A percentile compares a stretch with the other conserved stretches of the same genome.
Evolutionary conservation across 2,329 filamentous ascomycete genomes (phyloP).

Genomic region (Colletotrichum liriopes): DNA sequence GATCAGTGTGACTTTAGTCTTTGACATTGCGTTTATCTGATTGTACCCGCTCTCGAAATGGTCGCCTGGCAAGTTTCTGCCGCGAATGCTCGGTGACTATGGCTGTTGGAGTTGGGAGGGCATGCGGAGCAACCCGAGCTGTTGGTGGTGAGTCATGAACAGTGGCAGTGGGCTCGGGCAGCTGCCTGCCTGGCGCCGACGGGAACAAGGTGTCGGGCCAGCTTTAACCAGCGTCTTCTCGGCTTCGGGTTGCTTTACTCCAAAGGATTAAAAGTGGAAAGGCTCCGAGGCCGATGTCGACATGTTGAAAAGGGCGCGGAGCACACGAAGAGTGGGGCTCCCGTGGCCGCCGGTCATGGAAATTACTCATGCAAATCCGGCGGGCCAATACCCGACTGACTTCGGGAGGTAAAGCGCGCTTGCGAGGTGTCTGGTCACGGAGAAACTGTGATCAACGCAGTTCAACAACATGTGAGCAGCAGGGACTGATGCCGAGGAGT

Average conservation of each 20-base stretch:
- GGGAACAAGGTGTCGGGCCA: background rate
- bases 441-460: too few relatives aligned
- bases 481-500: too few relatives aligned
- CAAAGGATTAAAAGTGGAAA: background rate
- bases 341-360: too few relatives aligned
- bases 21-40: background rate
- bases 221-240: background rate
- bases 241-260: background rate
- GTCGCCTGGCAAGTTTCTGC: background rate
- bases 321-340: background rate
- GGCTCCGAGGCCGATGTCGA: background rate
- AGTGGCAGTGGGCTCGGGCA: background rate
- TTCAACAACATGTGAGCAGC: too few relatives aligned
- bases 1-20: conserved; percentile 42
- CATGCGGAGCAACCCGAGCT: too few relatives aligned
- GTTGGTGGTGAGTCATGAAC: background rate
- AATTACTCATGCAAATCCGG: too few relatives aligned
- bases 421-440: too few relatives aligned
- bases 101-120: background rate
- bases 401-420: too few relatives aligned
- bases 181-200: background rate
- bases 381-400: too few relatives aligned
- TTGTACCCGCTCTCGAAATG: too few relatives aligned
- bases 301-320: background rate
- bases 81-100: background rate